Evolutionary conservation across 164 flowering plant genomes (phyloP).

Genomic region (Aristolochia contorta): DNA sequence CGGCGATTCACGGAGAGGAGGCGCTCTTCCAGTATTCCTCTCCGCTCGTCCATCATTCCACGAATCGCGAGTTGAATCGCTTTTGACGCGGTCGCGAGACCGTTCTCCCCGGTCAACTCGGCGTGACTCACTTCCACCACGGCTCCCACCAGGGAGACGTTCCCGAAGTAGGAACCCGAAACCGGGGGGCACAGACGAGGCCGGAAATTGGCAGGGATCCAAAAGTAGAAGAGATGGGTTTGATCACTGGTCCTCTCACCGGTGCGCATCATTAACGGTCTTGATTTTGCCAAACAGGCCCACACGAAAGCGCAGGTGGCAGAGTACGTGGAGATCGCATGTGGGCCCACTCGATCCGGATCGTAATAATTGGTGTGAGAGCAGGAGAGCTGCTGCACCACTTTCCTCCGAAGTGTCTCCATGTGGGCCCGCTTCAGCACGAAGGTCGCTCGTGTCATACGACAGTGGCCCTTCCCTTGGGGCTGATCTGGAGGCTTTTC

Average conservation of each 20-base stretch:
- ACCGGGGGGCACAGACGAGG: slow-evolving; percentile 15
- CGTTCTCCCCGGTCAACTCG: slow-evolving; percentile 19
- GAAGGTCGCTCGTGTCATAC: no score
- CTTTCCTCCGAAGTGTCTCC: background rate
- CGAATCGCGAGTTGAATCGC: slow-evolving; percentile 16
- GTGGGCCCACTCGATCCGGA: no score
- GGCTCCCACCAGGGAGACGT: slow-evolving; percentile 17
- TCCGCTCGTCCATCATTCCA: background rate
- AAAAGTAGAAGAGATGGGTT: slow-evolving; percentile 10
- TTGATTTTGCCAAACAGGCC: slow-evolving; percentile 30
- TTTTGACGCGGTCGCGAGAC: slow-evolving; percentile 19
- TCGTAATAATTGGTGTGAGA: no score
- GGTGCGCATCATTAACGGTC: no score
- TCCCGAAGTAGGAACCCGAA: slow-evolving; percentile 41
- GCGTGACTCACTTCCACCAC: slow-evolving; percentile 1
- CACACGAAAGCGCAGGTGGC: slow-evolving; percentile 27
- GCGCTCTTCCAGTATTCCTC: no score
- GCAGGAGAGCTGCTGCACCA: background rate
- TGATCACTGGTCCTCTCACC: no score
- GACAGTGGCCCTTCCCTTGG: no score
- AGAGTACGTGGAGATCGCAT: slow-evolving; percentile 19
- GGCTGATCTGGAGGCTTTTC: no score
- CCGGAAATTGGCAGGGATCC: slow-evolving; percentile 24
- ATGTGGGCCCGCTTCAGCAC: background rate
- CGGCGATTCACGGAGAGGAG: background rate